Evolutionary conservation across 371 early-diverging fungal species (phyloP).

Genomic region (Rhizopus arrhizus): DNA sequence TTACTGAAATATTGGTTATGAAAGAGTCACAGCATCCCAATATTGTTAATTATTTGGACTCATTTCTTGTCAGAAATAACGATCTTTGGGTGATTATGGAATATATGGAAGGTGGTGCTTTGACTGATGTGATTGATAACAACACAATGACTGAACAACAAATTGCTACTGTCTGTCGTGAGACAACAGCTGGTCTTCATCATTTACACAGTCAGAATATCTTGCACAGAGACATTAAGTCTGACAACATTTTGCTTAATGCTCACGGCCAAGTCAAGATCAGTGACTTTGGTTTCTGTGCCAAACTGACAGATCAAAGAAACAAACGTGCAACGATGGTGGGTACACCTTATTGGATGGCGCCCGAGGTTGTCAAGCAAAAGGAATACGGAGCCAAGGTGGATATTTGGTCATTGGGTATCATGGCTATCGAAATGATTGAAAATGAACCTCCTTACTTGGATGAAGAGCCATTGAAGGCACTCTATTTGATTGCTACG

Average conservation of each 20-base stretch:
- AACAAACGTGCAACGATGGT: constrained; percentile 95
- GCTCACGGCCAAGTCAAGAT: constrained; percentile 87
- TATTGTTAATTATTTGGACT: constrained; percentile 94
- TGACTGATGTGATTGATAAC: constrained; percentile 95
- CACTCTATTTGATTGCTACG: constrained; percentile 93
- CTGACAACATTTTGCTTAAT: constrained; percentile 90
- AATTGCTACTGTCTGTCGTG: constrained; percentile 87
- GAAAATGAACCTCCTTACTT: constrained; percentile 98
- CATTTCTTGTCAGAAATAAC: constrained; percentile 77
- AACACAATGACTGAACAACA: constrained; percentile 88
- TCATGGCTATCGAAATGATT: constrained; percentile 97
- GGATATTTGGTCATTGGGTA: constrained; percentile 93
- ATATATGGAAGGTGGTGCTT: constrained; percentile 97
- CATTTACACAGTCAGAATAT: constrained; percentile 90
- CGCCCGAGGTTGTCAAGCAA: constrained; percentile 90
- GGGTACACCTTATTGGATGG: constrained; percentile 95
- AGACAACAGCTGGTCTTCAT: constrained; percentile 86
- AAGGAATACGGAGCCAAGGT: constrained; percentile 88
- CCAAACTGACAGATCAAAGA: constrained; percentile 82
- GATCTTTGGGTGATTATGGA: constrained; percentile 99
- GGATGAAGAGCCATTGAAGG: constrained; percentile 93
- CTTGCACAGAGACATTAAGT: constrained; percentile 97
- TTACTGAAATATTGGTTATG: constrained; percentile 97
- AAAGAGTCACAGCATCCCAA: constrained; percentile 93
- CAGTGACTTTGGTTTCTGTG: constrained; percentile 95